phyloP scores from a whole-genome alignment of 2,329 filamentous ascomycete genomes.

The Chrysoporthe cubensis region DNA sequence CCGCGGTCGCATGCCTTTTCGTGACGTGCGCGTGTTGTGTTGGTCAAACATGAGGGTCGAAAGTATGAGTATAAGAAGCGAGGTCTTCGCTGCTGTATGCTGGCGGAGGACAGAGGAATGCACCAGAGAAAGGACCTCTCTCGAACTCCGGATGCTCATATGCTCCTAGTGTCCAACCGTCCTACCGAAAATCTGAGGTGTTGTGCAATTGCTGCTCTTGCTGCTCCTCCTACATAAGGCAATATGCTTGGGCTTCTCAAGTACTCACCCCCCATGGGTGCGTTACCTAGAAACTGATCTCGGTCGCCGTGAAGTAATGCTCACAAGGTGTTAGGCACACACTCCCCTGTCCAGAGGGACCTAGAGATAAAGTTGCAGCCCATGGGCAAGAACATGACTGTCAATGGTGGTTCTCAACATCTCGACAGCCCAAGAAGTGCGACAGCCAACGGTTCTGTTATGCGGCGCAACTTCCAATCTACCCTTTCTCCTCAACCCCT shows the following conservation, averaged over 20 bases:
- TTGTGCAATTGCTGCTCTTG: conserved; percentile 2
- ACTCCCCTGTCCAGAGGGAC: background rate
- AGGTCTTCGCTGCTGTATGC: background rate
- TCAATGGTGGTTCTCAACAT: background rate
- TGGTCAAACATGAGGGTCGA: background rate
- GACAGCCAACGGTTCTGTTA: background rate
- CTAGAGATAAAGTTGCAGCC: conserved; percentile 2
- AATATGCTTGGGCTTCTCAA: conserved; percentile 12
- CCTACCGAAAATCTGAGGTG: background rate
- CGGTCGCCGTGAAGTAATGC: background rate
- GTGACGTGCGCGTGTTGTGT: background rate
- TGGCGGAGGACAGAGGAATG: background rate
- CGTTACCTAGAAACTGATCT: background rate
- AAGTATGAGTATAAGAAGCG: conserved; percentile 10
- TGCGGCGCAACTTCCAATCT: conserved; percentile 2
- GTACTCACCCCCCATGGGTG: background rate
- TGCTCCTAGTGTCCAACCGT: conserved; percentile 2
- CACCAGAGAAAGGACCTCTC: background rate
- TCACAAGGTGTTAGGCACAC: background rate
- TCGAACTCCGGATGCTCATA: background rate
- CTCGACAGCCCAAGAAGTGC: background rate
- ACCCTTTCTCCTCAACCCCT: background rate
- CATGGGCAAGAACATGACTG: conserved; percentile 3
- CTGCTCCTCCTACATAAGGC: conserved; percentile 7
- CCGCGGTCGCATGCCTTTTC: background rate